Evolutionary conservation across 139 green algal genomes (phyloP).

Genomic region (Pseudopediastrum boryanum): DNA sequence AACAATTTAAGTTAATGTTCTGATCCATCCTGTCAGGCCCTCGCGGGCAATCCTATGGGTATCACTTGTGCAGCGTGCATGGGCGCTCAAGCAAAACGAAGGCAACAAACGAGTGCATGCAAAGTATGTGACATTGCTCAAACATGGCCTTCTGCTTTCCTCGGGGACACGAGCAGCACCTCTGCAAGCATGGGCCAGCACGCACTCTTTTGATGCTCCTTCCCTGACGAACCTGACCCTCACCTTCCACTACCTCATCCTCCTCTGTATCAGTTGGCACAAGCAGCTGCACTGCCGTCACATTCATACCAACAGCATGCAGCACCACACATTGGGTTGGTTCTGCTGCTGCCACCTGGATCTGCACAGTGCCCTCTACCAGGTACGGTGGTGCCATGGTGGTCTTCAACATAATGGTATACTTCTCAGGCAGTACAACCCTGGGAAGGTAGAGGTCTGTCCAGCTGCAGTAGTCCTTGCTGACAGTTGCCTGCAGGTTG

Average conservation of each 20-base stretch:
- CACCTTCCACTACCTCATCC: background rate
- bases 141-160: background rate
- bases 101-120: background rate
- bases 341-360: conserved; percentile 41
- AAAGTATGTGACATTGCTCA: background rate
- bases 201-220: background rate
- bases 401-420: conserved; percentile 60
- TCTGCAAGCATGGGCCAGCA: background rate
- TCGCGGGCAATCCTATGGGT: background rate
- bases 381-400: conserved; percentile 39
- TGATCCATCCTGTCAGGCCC: too few relatives aligned
- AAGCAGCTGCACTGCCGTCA: conserved; percentile 40
- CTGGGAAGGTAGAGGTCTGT: conserved; percentile 50
- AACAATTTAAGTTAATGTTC: too few relatives aligned
- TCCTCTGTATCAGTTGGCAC: background rate
- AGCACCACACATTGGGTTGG: conserved; percentile 70
- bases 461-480: conserved; percentile 52
- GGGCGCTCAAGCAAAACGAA: background rate
- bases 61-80: background rate
- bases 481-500: background rate
- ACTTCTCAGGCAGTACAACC: conserved; percentile 41
- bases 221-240: background rate
- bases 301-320: conserved; percentile 52
- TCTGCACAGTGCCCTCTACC: conserved; percentile 33
- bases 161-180: background rate